Base-by-base conservation (phyloP, 1,284 basidiomycete genomes). In the Naganishia albida region DNA sequence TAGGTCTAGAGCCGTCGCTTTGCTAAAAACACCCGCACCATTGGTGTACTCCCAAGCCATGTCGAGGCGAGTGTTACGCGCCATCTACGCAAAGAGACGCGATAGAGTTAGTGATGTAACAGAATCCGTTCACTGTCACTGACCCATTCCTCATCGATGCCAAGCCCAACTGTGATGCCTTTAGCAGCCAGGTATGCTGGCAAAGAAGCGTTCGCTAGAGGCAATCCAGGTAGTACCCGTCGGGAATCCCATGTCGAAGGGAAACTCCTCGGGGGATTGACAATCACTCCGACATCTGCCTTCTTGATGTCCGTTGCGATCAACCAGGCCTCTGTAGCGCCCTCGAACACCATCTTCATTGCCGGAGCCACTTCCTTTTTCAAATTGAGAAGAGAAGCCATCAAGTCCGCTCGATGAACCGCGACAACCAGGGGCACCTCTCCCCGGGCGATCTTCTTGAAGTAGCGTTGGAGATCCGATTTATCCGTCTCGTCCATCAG, bases 121-220 rank as follows among this genome's bases (percentile, higher is more conserved):
- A 2, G 51, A 16, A 20, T 38, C 34, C 51, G 46, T 6, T n/a
- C 4, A 23, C 18, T 12, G 16, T 85, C 80, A 0, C 85, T 85
- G 72, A 81, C 81, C 85, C 85, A 89, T 43, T 81, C 80, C 67
- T 85, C 82, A 50, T 80, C 75, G 38, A 88, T 81, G 63, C 87
- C 87, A 49, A 94, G 77, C 0, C 86, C 92, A 51, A 93, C 88
- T 0, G 83, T 86, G 20, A 94, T 87, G 43, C 87, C 87, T 59
- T 87, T 83, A 2, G 80, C 76, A 26, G 87, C 78, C 15, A 95
- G 81, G 55, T 82, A 82, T 8, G 83, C 79, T n/a, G 90, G 80
- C 2, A 87, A 83, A 40, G 85, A 89, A 49, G 88, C 82, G 56
- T 83, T 79, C 13, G 85, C 85, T 8, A 93, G 75, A 1, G 91